Base-by-base conservation (phyloP, 139 green algal species). In the Chlamydomonas asymmetrica region DNA sequence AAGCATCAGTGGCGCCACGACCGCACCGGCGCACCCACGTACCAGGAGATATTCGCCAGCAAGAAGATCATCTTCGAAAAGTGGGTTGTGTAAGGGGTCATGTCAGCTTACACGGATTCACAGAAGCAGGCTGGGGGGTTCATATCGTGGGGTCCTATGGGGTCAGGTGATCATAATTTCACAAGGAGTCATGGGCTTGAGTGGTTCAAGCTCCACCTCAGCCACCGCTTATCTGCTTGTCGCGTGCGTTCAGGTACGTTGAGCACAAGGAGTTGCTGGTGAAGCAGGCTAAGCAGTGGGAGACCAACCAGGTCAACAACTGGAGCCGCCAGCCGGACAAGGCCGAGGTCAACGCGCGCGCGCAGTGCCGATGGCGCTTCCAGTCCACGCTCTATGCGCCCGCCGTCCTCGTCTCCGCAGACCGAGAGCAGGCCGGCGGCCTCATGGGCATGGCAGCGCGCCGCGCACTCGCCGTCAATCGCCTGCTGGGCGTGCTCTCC, bases 1-100 rank as follows among this genome's bases (percentile, higher is more conserved):
- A 81, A 79, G 71, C 60, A 75, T 29, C 57, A 79, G 7, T 77
- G 71, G 71, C 57, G 71, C 18, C 60, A 54, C 50, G 59, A 77
- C 2, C 59, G 71, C 2, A 23, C 25, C 5, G 59, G 39, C 18
- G 71, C 59, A 32, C 71, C 71, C 0, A 1, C 2, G 27, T 77
- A 77, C 59, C 32, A 7, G 43, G 71, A 77, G 6, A 1, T 77
- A 1, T 35, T n/a, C 31, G 2, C 0, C 59, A 62, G 34, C 57
- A 77, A 77, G 43, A 43, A 32, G 34, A 3, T 62, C 10, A 13
- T 77, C 4, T 57, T 9, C 7, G 71, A 77, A 10, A 77, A 39
- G 71, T 77, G 45, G 25, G 68, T 2, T 29, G 41, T 34, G 32
- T 3, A 13, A 9, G 8, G 60, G 5, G 34, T 13, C 34, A 27